These are phyloP conservation scores for Camellia oleifera DNA, from an alignment of 179 eudicot genomes.

Conservation along the genomic window DNA sequence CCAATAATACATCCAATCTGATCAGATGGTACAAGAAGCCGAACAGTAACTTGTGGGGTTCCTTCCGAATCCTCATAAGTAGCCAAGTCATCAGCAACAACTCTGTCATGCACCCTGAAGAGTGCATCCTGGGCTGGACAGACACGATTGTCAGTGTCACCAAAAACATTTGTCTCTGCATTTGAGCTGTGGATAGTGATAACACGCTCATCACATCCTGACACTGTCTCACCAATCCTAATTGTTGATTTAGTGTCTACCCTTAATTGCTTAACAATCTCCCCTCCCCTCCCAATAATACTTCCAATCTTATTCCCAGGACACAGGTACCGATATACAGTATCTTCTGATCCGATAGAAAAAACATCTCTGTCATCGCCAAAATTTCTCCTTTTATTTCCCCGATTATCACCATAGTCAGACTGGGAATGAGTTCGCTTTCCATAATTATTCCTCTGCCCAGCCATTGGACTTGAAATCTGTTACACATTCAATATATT, in stretches of 20 bases:
- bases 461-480: constrained; percentile 54
- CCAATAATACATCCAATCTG: constrained; percentile 97
- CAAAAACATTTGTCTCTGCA: constrained; percentile 69
- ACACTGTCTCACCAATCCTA: constrained; percentile 86
- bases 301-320: constrained; percentile 89
- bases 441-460: constrained; percentile 73
- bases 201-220: constrained; percentile 79
- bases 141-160: constrained; percentile 53
- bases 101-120: constrained; percentile 79
- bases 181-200: constrained; percentile 78
- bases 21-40: constrained; percentile 88
- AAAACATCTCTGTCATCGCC: constrained; percentile 63
- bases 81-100: constrained; percentile 67
- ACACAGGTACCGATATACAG: constrained; percentile 88
- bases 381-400: constrained; percentile 65
- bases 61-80: constrained; percentile 62
- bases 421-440: constrained; percentile 67
- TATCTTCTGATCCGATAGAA: constrained; percentile 70
- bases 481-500: background rate
- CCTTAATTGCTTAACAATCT: constrained; percentile 85
- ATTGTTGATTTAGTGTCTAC: constrained; percentile 80
- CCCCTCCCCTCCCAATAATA: constrained; percentile 97
- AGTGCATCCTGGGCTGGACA: constrained; percentile 95
- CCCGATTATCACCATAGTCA: constrained; percentile 65
- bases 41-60: constrained; percentile 54